These are phyloP conservation scores for Geotrichum candidum DNA, from an alignment of 1,139 yeast genomes.

Conservation along the genomic window DNA sequence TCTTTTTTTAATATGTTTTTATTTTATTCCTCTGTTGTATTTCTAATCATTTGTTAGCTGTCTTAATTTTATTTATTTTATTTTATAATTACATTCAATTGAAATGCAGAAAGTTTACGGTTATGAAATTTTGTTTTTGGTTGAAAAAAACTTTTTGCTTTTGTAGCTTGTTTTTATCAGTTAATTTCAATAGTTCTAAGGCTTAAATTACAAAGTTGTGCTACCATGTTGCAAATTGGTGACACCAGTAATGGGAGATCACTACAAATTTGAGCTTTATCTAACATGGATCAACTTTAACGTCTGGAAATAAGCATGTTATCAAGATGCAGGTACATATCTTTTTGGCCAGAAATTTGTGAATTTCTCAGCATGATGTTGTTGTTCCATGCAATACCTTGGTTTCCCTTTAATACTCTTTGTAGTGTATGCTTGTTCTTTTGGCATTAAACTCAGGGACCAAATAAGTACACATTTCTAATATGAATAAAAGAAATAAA, in stretches of 20 bases:
- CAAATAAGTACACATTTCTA: not conserved
- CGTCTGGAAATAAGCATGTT: not conserved
- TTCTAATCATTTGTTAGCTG: not conserved
- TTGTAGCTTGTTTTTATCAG: too few relatives aligned
- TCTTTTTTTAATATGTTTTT: not conserved
- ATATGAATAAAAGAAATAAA: not conserved
- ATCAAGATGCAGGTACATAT: not conserved
- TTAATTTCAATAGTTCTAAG: too few relatives aligned
- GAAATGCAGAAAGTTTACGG: too few relatives aligned
- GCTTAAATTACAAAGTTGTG: too few relatives aligned
- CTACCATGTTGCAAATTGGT: too few relatives aligned
- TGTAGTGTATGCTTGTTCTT: not conserved
- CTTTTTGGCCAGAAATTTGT: not conserved
- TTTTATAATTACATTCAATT: not conserved
- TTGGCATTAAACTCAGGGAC: not conserved
- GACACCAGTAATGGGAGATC: too few relatives aligned
- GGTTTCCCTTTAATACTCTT: not conserved
- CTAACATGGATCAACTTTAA: not conserved
- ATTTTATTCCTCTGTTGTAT: not conserved
- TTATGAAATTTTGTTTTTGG: too few relatives aligned
- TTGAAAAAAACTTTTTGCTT: too few relatives aligned
- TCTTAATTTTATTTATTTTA: not conserved
- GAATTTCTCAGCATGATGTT: not conserved
- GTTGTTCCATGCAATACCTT: not conserved
- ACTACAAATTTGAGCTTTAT: too few relatives aligned